Evolutionary conservation across 495 filamentous ascomycete species (phyloP).

Genomic region (Filosporella fistucella): DNA sequence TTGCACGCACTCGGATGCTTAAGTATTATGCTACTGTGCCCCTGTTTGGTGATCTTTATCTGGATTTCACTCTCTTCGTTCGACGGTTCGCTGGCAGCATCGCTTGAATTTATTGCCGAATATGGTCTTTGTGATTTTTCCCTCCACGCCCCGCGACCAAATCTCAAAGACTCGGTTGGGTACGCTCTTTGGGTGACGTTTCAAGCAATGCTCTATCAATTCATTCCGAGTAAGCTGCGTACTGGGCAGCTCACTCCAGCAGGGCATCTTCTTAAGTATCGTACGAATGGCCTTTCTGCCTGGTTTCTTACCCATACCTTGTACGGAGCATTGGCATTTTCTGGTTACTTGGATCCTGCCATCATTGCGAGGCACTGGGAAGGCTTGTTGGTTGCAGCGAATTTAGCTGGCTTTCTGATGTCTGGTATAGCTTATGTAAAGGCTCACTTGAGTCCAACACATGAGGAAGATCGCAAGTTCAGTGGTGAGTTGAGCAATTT

Average conservation of each 20-base stretch:
- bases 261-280: conserved; percentile 18
- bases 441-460: conserved; percentile 34
- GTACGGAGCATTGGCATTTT: conserved; percentile 17
- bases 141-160: conserved; percentile 3
- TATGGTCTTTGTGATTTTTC: conserved; percentile 7
- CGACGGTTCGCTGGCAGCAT: conserved; percentile 6
- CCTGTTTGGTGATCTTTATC: conserved; percentile 15
- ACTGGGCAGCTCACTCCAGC: conserved; percentile 21
- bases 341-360: conserved; percentile 33
- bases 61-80: conserved; percentile 17
- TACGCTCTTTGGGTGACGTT: conserved; percentile 16
- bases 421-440: conserved; percentile 33
- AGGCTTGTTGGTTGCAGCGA: conserved; percentile 33
- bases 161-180: neutral
- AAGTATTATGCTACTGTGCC: conserved; percentile 15
- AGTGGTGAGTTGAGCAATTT: conserved; percentile 31
- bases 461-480: conserved; percentile 37
- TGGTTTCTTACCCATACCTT: conserved; percentile 36
- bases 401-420: conserved; percentile 35
- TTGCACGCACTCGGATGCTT: conserved; percentile 13
- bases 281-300: conserved; percentile 35
- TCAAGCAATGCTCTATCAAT: conserved; percentile 14
- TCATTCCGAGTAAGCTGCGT: conserved; percentile 15
- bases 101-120: neutral
- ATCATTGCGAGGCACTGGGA: conserved; percentile 39